These are phyloP conservation scores for Cryptosporidium xiaoi DNA, from an alignment of 169 alveolate genomes.

Conservation along the genomic window DNA sequence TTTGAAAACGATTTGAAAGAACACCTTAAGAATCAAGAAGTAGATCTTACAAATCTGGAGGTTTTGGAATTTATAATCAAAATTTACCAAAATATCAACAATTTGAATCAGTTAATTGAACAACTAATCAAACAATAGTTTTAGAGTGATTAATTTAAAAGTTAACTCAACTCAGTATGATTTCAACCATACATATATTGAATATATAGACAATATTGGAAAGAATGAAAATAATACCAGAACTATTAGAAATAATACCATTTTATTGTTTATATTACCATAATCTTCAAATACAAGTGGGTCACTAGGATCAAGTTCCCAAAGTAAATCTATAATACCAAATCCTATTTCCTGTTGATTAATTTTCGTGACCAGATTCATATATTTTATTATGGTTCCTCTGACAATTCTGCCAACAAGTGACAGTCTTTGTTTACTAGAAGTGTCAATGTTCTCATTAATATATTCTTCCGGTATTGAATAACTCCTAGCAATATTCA, in stretches of 20 bases:
- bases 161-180: not conserved
- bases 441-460: constrained; percentile 2
- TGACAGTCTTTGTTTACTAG: constrained; percentile 3
- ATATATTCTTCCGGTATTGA: constrained; percentile 37
- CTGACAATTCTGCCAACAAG: not conserved
- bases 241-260: constrained; percentile 1
- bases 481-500: constrained; percentile 9
- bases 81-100: no score
- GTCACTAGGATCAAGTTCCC: constrained; percentile 64
- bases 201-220: constrained; percentile 23
- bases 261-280: constrained; percentile 19
- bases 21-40: not conserved
- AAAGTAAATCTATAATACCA: constrained; percentile 53
- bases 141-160: not conserved
- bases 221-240: not conserved
- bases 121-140: not conserved
- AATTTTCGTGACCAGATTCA: not conserved
- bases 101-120: no score
- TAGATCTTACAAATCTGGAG: not conserved
- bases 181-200: constrained; percentile 10
- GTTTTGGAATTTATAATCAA: no score
- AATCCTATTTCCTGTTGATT: constrained; percentile 23
- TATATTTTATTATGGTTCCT: constrained; percentile 5
- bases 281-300: constrained; percentile 58
- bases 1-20: constrained; percentile 2